Base-by-base conservation (phyloP, 306 rosid species). In the Inga oerstediana region DNA sequence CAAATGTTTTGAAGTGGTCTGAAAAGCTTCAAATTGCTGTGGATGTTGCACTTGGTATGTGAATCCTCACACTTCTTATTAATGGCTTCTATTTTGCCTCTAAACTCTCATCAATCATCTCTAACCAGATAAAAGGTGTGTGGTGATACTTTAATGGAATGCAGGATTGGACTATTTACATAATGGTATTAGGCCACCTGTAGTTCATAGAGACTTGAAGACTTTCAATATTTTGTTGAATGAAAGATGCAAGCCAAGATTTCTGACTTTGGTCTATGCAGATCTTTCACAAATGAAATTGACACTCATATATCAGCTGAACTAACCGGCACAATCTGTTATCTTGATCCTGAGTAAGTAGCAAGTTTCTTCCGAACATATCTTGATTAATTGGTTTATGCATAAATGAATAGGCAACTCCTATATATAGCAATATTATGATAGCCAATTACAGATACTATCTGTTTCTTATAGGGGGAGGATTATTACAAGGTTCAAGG, bases 141-240 rank as follows among this genome's bases (percentile, higher is more conserved):
- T 35, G 37, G 37, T 35, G 37, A 35, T 46, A 11, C 3, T 7
- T 35, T 62, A 16, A 46, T 75, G 64, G 14, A 79, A 58, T 74
- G 45, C 72, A 83, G 89, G 89, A 51, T 20, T 54, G 61, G 10
- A 54, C 3, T 54, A 54, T 54, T 54, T 54, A 22, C 24, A 54
- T 54, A 1, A 17, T 5, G 22, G 22, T 6, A 54, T 54, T 64
- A 78, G 67, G 44, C 84, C 85, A 22, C 24, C 80, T 24, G 48
- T 85, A 30, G 3, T 90, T 4, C 91, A 92, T 32, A 92, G 91
- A 84, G 89, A 90, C 77, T 75, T 92, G 74, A 92, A 89, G 58
- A 37, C 91, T 15, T n/a, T 93, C 12, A 90, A 92, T 82, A 92
- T 92, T 52, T 71, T 92, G 79, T 43, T 92, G 14, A 83, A 82